Evolutionary conservation across 2,329 filamentous ascomycete species (phyloP).

Genomic region (Trichoderma atrobrunneum): DNA sequence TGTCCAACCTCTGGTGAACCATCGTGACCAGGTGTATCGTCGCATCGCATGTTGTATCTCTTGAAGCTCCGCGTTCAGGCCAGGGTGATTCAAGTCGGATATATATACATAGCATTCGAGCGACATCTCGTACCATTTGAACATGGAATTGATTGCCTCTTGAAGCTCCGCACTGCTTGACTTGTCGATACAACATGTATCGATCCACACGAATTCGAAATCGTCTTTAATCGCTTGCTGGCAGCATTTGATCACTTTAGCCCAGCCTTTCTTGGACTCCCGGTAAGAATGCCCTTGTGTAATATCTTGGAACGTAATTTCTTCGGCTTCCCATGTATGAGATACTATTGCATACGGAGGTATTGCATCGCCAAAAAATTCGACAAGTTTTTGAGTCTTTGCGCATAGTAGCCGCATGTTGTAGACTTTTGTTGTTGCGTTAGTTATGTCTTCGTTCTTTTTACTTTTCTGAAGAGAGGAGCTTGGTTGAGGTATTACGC

Average conservation of each 20-base stretch:
- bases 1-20: not conserved
- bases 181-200: not conserved
- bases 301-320: not conserved
- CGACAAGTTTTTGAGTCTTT: not conserved
- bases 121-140: not conserved
- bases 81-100: not conserved
- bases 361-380: not conserved
- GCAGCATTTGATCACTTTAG: not conserved
- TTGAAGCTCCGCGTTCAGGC: not conserved
- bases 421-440: not conserved
- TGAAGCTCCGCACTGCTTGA: not conserved
- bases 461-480: not conserved
- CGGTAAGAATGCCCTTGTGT: not conserved
- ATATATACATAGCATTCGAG: not conserved
- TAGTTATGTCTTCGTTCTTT: not conserved
- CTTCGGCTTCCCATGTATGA: not conserved
- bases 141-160: not conserved
- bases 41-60: not conserved
- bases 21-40: not conserved
- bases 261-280: not conserved
- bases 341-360: not conserved
- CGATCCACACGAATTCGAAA: not conserved
- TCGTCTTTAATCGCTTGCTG: not conserved
- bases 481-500: not conserved
- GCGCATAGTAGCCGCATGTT: not conserved